Percentiles rank a stretch among this genome's conserved stretches.
phyloP scores from a whole-genome alignment of 768 basidiomycete species.

The Pleurotus platypus region DNA sequence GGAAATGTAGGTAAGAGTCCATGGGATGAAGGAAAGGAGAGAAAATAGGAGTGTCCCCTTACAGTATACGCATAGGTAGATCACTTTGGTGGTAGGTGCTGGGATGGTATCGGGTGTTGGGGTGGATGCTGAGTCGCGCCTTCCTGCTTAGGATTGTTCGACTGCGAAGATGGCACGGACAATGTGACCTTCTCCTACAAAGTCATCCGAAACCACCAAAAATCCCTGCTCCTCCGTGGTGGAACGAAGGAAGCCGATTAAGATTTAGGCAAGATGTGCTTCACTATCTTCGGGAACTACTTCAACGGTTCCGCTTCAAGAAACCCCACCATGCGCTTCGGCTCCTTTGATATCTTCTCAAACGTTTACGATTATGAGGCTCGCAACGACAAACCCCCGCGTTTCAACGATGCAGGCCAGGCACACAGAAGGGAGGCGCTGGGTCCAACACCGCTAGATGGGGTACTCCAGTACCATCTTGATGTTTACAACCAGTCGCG shows the following conservation, averaged over 20 bases:
- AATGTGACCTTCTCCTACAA: slow-evolving; percentile 18
- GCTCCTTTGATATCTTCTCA: slow-evolving; percentile 14
- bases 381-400: slow-evolving; percentile 4
- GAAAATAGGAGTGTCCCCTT: too few species aligned
- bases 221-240: slow-evolving; percentile 12
- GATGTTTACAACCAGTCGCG: slow-evolving; percentile 14
- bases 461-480: slow-evolving; percentile 13
- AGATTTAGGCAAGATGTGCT: slow-evolving; percentile 15
- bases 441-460: slow-evolving; percentile 8
- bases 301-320: slow-evolving; percentile 15
- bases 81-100: slow-evolving; percentile 12
- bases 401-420: not conserved
- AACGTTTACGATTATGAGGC: slow-evolving; percentile 14
- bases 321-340: slow-evolving; percentile 16
- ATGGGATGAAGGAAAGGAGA: too few species aligned
- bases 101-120: too few species aligned
- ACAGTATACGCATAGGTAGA: slow-evolving; percentile 7
- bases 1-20: too few species aligned
- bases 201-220: slow-evolving; percentile 16
- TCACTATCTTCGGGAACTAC: slow-evolving; percentile 15
- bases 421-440: not conserved
- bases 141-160: slow-evolving; percentile 10
- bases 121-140: too few species aligned
- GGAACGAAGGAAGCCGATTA: slow-evolving; percentile 13
- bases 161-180: slow-evolving; percentile 15